Conservation (phyloP, 2,329 filamentous ascomycete genomes). For the Talaromyces sp. region DNA sequence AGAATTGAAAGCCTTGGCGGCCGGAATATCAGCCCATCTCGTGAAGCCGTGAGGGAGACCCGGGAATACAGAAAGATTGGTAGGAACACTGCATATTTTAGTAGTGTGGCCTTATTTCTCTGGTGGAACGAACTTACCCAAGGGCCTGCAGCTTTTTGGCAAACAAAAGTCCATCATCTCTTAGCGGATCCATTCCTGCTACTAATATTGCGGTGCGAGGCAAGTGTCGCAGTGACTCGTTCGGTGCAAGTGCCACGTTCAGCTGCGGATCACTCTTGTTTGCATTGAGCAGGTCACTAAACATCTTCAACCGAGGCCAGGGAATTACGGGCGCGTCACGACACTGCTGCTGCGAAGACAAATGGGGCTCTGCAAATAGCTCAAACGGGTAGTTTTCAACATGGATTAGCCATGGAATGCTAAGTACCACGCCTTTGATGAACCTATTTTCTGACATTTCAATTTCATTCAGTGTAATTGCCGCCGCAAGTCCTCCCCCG, state of each 20-base stretch:
- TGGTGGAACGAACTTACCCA: neutral
- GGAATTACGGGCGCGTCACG: constrained; percentile 3
- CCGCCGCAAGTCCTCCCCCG: neutral
- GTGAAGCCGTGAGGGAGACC: constrained; percentile 1
- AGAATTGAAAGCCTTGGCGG: neutral
- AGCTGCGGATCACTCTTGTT: neutral
- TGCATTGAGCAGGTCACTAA: neutral
- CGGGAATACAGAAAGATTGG: constrained; percentile 1
- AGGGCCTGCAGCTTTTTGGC: neutral
- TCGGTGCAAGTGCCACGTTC: neutral
- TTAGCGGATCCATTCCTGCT: constrained; percentile 3
- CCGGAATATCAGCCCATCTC: constrained; percentile 1
- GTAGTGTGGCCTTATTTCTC: neutral
- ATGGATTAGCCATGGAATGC: constrained; percentile 1
- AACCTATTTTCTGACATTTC: neutral
- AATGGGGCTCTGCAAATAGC: neutral
- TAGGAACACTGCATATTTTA: neutral
- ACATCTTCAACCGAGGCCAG: constrained; percentile 3
- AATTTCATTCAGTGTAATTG: neutral
- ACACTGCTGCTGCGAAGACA: neutral
- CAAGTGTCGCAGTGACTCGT: neutral
- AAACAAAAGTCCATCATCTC: constrained; percentile 1
- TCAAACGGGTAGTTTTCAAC: neutral
- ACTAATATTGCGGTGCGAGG: constrained; percentile 1
- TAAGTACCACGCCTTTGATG: neutral